These are phyloP conservation scores for Diatrype stigma DNA, from an alignment of 2,329 filamentous ascomycete genomes.

Conservation along the genomic window DNA sequence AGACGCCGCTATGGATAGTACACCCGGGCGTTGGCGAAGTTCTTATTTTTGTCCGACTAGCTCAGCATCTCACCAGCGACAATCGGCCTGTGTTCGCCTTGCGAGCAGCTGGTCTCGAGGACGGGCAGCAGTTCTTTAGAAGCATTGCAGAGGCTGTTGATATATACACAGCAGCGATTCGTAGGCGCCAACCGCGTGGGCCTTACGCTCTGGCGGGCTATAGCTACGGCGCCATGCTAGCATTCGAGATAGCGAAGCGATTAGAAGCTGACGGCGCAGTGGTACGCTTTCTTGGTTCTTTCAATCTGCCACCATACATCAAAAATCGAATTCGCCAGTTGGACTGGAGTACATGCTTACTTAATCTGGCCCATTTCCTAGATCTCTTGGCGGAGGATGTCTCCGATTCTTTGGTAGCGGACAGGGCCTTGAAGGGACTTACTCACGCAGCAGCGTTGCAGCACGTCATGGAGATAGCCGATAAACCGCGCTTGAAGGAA, in stretches of 20 bases:
- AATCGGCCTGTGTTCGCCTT: neutral
- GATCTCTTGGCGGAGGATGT: too few species aligned
- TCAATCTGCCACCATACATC: slow-evolving; percentile 42
- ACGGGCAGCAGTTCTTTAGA: slow-evolving; percentile 29
- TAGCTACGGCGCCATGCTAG: slow-evolving; percentile 38
- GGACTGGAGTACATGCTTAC: too few species aligned
- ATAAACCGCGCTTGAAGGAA: too few species aligned
- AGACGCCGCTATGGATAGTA: neutral
- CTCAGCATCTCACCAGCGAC: neutral
- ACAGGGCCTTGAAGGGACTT: too few species aligned
- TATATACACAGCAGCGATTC: slow-evolving; percentile 35
- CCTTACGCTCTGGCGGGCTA: slow-evolving; percentile 46
- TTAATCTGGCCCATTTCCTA: too few species aligned
- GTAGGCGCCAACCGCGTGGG: slow-evolving; percentile 35
- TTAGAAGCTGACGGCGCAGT: slow-evolving; percentile 33
- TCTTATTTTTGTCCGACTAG: neutral
- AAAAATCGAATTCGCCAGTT: slow-evolving; percentile 31
- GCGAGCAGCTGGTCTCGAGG: slow-evolving; percentile 9
- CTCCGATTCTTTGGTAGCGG: too few species aligned
- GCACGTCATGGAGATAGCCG: too few species aligned
- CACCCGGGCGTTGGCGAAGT: neutral
- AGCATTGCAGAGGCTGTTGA: slow-evolving; percentile 31
- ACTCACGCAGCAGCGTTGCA: too few species aligned
- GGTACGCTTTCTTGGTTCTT: slow-evolving; percentile 35
- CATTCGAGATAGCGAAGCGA: slow-evolving; percentile 41